These are phyloP conservation scores for Isoetes taiwanensis DNA, from an alignment of 75 land plant genomes.

Conservation along the genomic window DNA sequence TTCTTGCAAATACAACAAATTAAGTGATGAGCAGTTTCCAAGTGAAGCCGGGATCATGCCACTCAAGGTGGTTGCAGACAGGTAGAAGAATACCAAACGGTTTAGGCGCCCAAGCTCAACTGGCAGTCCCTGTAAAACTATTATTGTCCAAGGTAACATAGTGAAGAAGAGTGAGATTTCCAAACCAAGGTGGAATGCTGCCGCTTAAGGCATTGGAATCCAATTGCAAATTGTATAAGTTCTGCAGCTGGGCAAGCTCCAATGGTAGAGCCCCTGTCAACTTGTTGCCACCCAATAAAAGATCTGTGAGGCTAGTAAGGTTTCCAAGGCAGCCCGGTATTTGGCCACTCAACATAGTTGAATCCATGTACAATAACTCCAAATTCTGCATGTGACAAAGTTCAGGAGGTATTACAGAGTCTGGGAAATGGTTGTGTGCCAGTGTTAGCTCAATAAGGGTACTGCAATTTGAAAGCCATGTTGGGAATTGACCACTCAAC, in stretches of 20 bases:
- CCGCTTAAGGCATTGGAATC: slow-evolving; percentile 48
- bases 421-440: neutral
- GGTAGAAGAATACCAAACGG: too few species aligned
- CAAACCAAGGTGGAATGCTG: slow-evolving; percentile 46
- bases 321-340: neutral
- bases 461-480: slow-evolving; percentile 4
- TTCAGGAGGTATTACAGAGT: too few species aligned
- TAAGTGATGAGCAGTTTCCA: slow-evolving; percentile 50
- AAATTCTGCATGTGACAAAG: too few species aligned
- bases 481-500: slow-evolving; percentile 37
- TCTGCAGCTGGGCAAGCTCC: slow-evolving; percentile 31
- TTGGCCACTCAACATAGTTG: slow-evolving; percentile 35
- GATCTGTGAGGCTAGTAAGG: slow-evolving; percentile 19
- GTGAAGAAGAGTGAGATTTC: slow-evolving; percentile 28
- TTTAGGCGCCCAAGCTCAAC: too few species aligned
- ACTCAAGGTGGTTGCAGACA: too few species aligned
- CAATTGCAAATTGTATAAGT: slow-evolving; percentile 42
- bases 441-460: neutral
- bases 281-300: slow-evolving; percentile 54
- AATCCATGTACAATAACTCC: too few species aligned
- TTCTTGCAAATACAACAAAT: slow-evolving; percentile 60
- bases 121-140: too few species aligned
- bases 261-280: slow-evolving; percentile 46
- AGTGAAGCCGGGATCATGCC: slow-evolving; percentile 48
- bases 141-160: too few species aligned